Base-by-base conservation (phyloP, 805 yeast genomes). In the Naumovozyma castellii region DNA sequence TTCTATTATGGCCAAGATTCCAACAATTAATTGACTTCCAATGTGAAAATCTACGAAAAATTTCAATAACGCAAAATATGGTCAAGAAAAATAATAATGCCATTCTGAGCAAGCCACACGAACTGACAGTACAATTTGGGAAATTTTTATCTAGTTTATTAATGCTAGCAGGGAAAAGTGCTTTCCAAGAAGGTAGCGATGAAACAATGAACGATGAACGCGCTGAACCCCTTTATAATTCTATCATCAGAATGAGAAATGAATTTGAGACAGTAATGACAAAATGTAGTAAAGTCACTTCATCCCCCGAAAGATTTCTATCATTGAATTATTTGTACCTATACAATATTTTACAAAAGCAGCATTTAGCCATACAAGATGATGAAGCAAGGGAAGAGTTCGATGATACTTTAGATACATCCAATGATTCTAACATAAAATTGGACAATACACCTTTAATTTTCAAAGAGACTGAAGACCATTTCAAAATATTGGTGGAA, bases 1-100 rank as follows among this genome's bases (percentile, higher is more conserved):
- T 85, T 38, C 58, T 72, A 3, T 63, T 90, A 34, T 92, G 97
- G 97, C 95, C 97, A 0, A 76, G 73, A 43, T 83, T 88, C 53
- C 88, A 87, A 51, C 70, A 68, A 35, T 66, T 85, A 27, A 72
- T 88, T 32, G 96, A 87, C 56, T 63, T 74, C 27, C 84, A 90
- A 50, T 80, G 95, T 50, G 82, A 78, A 16, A 74, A 78, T 37
- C 64, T 86, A 57, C 78, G 81, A 45, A 73, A 68, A 38, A 72
- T 72, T 14, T 59, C 59, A 36, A 67, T 48, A 43, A 41, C 59
- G 2, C 49, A 53, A 4, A 44, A 34, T 22, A 47, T 45, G 13
- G 19, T 4, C 14, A 41, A 51, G 2, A 44, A 48, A 10, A 32
- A 40, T 9, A 47, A 43, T 16, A 59, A 64, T 31, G 57, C 63